phyloP scores from a whole-genome alignment of 768 basidiomycete species.

The Krasilnikovozyma curviuscula region DNA sequence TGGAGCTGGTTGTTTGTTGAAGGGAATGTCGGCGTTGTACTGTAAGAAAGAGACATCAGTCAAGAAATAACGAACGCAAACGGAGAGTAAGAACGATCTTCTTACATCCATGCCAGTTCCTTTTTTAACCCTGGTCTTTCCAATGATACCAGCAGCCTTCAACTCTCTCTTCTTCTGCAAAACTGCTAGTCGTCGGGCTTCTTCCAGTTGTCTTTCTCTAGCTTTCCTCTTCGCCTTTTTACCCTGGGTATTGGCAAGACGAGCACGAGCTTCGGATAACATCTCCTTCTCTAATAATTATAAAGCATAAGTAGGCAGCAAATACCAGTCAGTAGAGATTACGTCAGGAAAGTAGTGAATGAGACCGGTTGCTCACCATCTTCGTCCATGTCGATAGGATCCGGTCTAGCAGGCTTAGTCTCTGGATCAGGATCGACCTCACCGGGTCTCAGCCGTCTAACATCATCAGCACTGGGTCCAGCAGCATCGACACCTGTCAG shows the following conservation, averaged over 20 bases:
- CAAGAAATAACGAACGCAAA: background rate
- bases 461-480: slow-evolving; percentile 79
- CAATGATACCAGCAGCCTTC: slow-evolving; percentile 96
- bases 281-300: slow-evolving; percentile 73
- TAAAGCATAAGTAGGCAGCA: background rate
- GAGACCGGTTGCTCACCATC: slow-evolving; percentile 39
- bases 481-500: slow-evolving; percentile 62
- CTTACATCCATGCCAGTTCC: slow-evolving; percentile 85
- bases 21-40: slow-evolving; percentile 97
- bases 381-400: slow-evolving; percentile 99
- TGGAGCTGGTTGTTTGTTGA: slow-evolving; percentile 85
- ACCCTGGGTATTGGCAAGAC: slow-evolving; percentile 95
- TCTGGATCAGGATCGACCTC: slow-evolving; percentile 99
- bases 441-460: slow-evolving; percentile 70
- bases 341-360: background rate
- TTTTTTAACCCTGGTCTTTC: slow-evolving; percentile 30
- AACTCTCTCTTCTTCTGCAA: slow-evolving; percentile 94
- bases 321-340: background rate
- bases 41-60: slow-evolving; percentile 21
- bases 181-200: slow-evolving; percentile 80
- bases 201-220: slow-evolving; percentile 87
- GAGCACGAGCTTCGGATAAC: slow-evolving; percentile 93
- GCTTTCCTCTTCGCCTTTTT: slow-evolving; percentile 99
- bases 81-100: slow-evolving; percentile 5
- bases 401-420: slow-evolving; percentile 90